Evolutionary conservation across 345 rosid species (phyloP).

Genomic region (Brassica nigra): DNA sequence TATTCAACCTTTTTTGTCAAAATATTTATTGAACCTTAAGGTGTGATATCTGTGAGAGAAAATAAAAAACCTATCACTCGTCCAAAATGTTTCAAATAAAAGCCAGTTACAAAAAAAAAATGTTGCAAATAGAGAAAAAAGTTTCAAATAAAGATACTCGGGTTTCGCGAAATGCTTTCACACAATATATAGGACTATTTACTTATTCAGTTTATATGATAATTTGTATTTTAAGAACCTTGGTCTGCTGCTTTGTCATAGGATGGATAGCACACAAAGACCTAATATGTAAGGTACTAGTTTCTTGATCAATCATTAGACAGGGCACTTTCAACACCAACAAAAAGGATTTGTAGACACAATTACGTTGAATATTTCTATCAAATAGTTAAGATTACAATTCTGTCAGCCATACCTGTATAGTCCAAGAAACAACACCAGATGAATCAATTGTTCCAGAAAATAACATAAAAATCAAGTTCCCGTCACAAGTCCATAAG

Average conservation of each 20-base stretch:
- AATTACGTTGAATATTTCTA: slow-evolving; percentile 22
- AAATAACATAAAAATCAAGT: background rate
- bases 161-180: background rate
- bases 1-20: background rate
- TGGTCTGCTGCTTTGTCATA: background rate
- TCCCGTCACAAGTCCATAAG: slow-evolving; percentile 27
- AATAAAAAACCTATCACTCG: background rate
- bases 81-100: background rate
- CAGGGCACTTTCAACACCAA: slow-evolving; percentile 20
- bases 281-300: background rate
- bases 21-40: background rate
- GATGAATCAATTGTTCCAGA: background rate
- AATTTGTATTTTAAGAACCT: background rate
- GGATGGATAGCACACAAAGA: background rate
- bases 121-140: background rate
- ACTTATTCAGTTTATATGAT: background rate
- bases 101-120: too few relatives aligned
- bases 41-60: background rate
- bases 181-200: background rate
- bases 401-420: slow-evolving; percentile 7
- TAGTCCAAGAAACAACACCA: slow-evolving; percentile 6
- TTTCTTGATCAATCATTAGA: slow-evolving; percentile 16
- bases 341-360: slow-evolving; percentile 8
- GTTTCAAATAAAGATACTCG: background rate
- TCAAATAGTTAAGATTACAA: slow-evolving; percentile 3